phyloP scores from a whole-genome alignment of 2,329 filamentous ascomycete genomes.

The Colletotrichum trifolii region DNA sequence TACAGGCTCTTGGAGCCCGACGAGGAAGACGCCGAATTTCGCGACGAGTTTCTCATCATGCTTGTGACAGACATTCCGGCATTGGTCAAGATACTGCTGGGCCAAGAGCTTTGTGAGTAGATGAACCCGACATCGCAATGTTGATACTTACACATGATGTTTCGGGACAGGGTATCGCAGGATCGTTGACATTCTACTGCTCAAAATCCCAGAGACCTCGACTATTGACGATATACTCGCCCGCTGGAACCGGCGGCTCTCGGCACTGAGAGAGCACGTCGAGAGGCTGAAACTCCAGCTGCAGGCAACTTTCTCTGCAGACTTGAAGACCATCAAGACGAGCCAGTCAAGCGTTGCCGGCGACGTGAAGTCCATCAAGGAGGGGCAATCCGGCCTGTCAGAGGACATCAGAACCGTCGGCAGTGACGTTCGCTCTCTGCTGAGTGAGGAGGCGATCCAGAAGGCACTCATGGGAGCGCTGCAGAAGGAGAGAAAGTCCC shows the following conservation, averaged over 20 bases:
- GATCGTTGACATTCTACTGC: neutral
- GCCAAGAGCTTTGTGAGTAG: neutral
- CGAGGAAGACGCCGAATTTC: neutral
- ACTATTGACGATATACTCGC: conserved; percentile 1
- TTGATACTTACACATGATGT: too few relatives aligned
- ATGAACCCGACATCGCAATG: neutral
- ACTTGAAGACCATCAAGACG: neutral
- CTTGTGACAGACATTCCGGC: neutral
- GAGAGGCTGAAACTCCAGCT: neutral
- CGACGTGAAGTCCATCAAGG: too few relatives aligned
- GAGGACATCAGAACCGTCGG: too few relatives aligned
- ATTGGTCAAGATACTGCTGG: neutral
- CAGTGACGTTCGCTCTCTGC: too few relatives aligned
- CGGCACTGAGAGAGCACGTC: neutral
- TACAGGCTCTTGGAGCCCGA: neutral
- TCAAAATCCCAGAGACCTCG: neutral
- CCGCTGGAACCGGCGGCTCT: neutral
- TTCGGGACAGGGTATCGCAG: neutral
- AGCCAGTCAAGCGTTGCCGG: too few relatives aligned
- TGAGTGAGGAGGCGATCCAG: too few relatives aligned
- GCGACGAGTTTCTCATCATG: neutral
- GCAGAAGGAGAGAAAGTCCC: too few relatives aligned
- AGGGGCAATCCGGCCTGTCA: too few relatives aligned
- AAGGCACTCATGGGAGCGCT: too few relatives aligned
- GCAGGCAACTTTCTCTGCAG: neutral